A percentile compares a stretch with the other conserved stretches of the same genome.
These are phyloP conservation scores for Cryptococcus amylolentus DNA, from an alignment of 1,284 basidiomycete genomes.

Conservation along the genomic window DNA sequence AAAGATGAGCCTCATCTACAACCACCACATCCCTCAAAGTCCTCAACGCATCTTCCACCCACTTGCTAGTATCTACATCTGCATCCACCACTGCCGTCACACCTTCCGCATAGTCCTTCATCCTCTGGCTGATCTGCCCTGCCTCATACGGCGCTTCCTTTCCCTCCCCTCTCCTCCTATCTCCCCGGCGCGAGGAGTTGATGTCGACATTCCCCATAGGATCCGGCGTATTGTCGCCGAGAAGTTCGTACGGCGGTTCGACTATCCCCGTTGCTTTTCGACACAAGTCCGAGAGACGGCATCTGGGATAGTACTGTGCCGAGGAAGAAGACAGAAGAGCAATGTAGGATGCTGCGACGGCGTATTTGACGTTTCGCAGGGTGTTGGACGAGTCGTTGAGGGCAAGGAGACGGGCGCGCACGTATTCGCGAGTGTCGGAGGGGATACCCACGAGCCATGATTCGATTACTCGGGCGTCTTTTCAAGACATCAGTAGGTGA, in stretches of 20 bases:
- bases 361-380: conserved; percentile 26
- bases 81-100: conserved; percentile 27
- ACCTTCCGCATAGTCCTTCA: conserved; percentile 25
- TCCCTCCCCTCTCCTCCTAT: background rate
- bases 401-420: conserved; percentile 22
- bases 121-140: conserved; percentile 12
- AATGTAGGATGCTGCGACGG: conserved; percentile 29
- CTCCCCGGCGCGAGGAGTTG: background rate
- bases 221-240: background rate
- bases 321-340: conserved; percentile 18
- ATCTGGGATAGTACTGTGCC: conserved; percentile 13
- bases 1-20: conserved; percentile 21
- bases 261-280: conserved; percentile 20
- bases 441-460: conserved; percentile 33
- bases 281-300: conserved; percentile 28
- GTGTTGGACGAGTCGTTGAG: conserved; percentile 24
- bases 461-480: conserved; percentile 30
- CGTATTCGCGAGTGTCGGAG: conserved; percentile 23
- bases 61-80: conserved; percentile 29
- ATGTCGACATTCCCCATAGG: background rate
- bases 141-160: background rate
- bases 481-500: background rate
- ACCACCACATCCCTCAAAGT: conserved; percentile 21
- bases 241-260: conserved; percentile 4
- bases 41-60: conserved; percentile 29